Evolutionary conservation across 2,329 filamentous ascomycete genomes (phyloP), one percentile per base, ranked within the genome.

Genomic region (Ophiocordyceps sinensis): DNA sequence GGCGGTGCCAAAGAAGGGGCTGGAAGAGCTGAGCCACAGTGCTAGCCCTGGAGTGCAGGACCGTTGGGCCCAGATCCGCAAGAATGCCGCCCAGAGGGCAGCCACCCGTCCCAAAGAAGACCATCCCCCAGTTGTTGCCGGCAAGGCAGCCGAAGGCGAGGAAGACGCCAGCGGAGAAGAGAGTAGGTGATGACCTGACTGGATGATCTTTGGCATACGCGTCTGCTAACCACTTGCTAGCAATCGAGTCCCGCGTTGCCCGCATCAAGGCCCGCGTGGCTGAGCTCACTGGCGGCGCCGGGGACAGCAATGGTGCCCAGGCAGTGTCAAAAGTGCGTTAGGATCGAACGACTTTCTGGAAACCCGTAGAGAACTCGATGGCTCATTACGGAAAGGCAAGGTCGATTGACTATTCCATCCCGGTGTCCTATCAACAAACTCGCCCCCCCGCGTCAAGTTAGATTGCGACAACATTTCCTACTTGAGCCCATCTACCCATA

Each of bases 201-300:
- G 15, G 32, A 17, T 40, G 4, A n/a, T 32, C 9, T n/a, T 6
- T 5, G 5, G 34, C 17, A 7, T 5, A 7, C 21, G 28, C 14
- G 5, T 30, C 5, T 38, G 28, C 57, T 61, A 37, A 62, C 45
- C 2, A 39, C 36, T 35, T 12, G 21, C n/a, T 50, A 93, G 86
- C 88, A 30, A 96, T 96, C 54, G 91, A 98, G 62, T 88, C 87
- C 38, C 85, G 91, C 49, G 91, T 96, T 44, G 91, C 91, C 38
- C 84, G 91, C 47, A 98, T 98, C 73, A 96, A 95, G 66, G 91
- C 91, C 45, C 82, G 91, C 46, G 91, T 98, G 44, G 91, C 91
- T 40, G 87, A 95, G 60, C 66, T 98, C 52, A 98, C 91, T 2
- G 82, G 82, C 52, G 85, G 84, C 60, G 85, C 85, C 74, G 83